Evolutionary conservation across 768 basidiomycete genomes (phyloP), one percentile per base, ranked within the genome.

Genomic region (Lentinus tigrinus): DNA sequence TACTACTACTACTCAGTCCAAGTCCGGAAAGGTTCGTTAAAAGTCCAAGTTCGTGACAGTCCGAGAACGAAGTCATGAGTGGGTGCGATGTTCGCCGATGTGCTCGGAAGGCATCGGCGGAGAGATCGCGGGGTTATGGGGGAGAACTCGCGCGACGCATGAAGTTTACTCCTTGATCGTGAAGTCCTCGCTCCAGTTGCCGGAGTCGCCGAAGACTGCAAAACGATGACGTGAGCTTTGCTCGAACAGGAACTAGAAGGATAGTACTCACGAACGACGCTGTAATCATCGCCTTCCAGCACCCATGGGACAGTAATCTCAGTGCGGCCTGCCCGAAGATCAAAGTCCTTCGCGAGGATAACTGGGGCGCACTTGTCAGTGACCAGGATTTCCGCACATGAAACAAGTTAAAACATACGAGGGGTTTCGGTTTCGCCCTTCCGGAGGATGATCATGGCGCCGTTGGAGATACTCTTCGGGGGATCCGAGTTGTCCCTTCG

Each of bases 191-290:
- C 77, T 78, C 44, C 63, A 65, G 64, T 81, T 73, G 23, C 77
- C 78, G 26, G 80, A 81, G 62, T 80, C 78, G 19, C 80, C 79
- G 54, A 78, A 77, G 42, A 81, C 80, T 80, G 10, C 8, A 19
- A 27, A 34, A 4, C 21, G 17, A 28, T 24, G 7, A 50, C 49
- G n/a, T 36, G 47, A 19, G 27, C 16, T 16, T 28, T 24, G 9
- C 10, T 4, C 14, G 21, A 3, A 10, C 16, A 3, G 16, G 28
- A 6, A 21, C n/a, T n/a, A 31, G 17, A 31, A 6, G 3, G 34
- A n/a, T 13, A 21, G 21, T 26, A 73, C 78, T 70, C 57, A 81
- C 78, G 64, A 47, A 74, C 74, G 57, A 79, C 69, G 28, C 60
- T 68, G 62, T 75, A 73, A 40, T 70, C 50, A 28, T 37, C 39